Base-by-base conservation (phyloP, 495 filamentous ascomycete genomes). In the Xylaria bambusicola region DNA sequence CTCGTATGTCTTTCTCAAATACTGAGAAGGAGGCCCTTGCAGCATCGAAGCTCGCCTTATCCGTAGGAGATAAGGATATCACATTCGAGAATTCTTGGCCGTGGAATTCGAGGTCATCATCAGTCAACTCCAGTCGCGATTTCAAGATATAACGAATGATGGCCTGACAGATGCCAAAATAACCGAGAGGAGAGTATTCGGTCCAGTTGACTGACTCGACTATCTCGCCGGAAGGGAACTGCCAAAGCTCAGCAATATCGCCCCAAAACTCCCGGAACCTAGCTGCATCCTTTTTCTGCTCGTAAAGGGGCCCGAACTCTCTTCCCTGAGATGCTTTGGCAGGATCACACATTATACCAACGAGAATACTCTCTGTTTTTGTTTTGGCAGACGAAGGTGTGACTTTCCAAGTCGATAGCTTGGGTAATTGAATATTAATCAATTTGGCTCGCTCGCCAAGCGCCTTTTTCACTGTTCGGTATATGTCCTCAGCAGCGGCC, bases 131-230 rank as follows among this genome's bases (percentile, higher is more conserved):
- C 53, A 77, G 51, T 73, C 96, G 91, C 3, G 81, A 75, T 24
- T 75, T 68, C 5, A 96, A 71, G n/a, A 93, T 77, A 59, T 93
- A 88, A 6, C 78, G 76, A 62, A 93, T 73, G 17, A 98, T 93
- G 55, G 94, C 90, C 65, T 91, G 80, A 40, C 93, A 80, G 48
- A 96, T 83, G 7, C 85, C 79, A 21, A 62, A 55, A 41, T 63
- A 71, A 17, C 81, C 73, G 8, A 82, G 75, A 0, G 83, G 73
- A 0, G 75, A 63, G n/a, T 81, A 80, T 38, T 85, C 77, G 2
- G 82, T 80, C 94, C 94, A 98, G 15, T 96, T 84, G 29, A 97
- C 70, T 66, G 88, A 94, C 68, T 92, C 88, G 1, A 85, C 78
- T 55, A 91, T 90, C 42, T 80, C 83, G 13, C 88, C 88, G 53